Evolutionary conservation across 1,139 yeast species (phyloP).

Genomic region (Taphrina communis): DNA sequence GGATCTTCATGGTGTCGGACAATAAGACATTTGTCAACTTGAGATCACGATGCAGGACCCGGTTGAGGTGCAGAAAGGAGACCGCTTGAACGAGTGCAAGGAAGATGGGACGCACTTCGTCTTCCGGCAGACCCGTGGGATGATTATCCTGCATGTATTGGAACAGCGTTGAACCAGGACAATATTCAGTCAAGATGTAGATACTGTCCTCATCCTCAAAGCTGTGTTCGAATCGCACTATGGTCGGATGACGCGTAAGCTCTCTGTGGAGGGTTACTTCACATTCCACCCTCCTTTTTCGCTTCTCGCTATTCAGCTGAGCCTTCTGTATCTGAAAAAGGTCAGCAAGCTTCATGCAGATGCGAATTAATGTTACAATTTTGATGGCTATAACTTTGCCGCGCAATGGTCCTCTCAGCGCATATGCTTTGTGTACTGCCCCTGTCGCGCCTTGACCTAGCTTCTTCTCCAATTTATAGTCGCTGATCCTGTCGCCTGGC

Average conservation of each 20-base stretch:
- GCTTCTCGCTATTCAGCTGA: constrained; percentile 33
- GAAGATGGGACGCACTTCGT: constrained; percentile 59
- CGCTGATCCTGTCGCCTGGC: constrained; percentile 34
- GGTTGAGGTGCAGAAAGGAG: constrained; percentile 68
- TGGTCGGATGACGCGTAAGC: constrained; percentile 65
- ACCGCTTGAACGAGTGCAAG: constrained; percentile 74
- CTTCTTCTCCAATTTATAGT: constrained; percentile 38
- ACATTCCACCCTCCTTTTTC: constrained; percentile 37
- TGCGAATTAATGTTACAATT: constrained; percentile 7
- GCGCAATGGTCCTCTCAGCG: constrained; percentile 34
- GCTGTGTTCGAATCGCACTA: constrained; percentile 90
- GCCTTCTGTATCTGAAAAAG: constrained; percentile 34
- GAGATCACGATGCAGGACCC: constrained; percentile 83
- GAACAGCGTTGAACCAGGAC: constrained; percentile 76
- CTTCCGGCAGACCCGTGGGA: constrained; percentile 39
- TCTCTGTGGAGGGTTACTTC: constrained; percentile 37
- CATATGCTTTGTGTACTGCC: constrained; percentile 39
- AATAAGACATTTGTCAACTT: constrained; percentile 67
- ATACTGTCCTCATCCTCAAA: constrained; percentile 94
- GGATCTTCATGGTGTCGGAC: constrained; percentile 26
- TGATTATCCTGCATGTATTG: constrained; percentile 29
- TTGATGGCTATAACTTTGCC: constrained; percentile 37
- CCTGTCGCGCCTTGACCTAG: constrained; percentile 43
- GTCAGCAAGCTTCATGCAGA: background rate
- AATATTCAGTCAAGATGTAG: constrained; percentile 87